A percentile compares a stretch with the other conserved stretches of the same genome.
Evolutionary conservation across 2,329 filamentous ascomycete genomes (phyloP).

Genomic region (Blastomyces silverae): DNA sequence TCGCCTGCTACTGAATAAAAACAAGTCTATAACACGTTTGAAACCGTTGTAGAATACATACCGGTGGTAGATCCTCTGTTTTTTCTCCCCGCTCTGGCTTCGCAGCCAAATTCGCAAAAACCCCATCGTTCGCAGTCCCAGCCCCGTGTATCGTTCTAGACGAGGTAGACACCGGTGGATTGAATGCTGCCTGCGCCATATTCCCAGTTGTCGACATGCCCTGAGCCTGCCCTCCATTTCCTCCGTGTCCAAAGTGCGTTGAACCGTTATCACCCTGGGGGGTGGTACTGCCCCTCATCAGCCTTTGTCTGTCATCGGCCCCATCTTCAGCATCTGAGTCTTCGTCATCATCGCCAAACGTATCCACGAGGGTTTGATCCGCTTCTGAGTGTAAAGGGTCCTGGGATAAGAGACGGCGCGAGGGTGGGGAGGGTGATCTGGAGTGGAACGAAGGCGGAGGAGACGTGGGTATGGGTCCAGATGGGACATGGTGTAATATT

Average conservation of each 20-base stretch:
- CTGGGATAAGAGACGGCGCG: conserved; percentile 44
- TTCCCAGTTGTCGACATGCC: conserved; percentile 46
- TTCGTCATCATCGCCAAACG: conserved; percentile 78
- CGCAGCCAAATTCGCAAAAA: conserved; percentile 90
- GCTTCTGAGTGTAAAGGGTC: conserved; percentile 52
- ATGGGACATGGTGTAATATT: conserved; percentile 30
- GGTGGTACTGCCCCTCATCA: conserved; percentile 58
- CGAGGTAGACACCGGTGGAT: conserved; percentile 34
- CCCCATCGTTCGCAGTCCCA: conserved; percentile 64
- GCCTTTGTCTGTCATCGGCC: conserved; percentile 72
- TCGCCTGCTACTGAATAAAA: conserved; percentile 5
- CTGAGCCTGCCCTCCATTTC: conserved; percentile 22
- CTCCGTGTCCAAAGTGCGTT: conserved; percentile 17
- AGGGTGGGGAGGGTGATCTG: conserved; percentile 61
- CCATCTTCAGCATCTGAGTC: conserved; percentile 65
- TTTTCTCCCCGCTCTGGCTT: conserved; percentile 77
- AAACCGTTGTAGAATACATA: conserved; percentile 46
- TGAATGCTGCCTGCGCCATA: conserved; percentile 48
- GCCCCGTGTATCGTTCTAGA: conserved; percentile 40
- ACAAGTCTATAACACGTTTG: background rate
- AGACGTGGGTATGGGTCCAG: conserved; percentile 35
- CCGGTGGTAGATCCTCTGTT: conserved; percentile 85
- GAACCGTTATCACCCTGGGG: conserved; percentile 9
- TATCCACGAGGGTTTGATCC: conserved; percentile 79
- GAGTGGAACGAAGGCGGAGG: conserved; percentile 78